A percentile compares a stretch with the other conserved stretches of the same genome.
These are phyloP conservation scores for Cubamyces lactineus DNA, from an alignment of 768 basidiomycete genomes.

Conservation along the genomic window DNA sequence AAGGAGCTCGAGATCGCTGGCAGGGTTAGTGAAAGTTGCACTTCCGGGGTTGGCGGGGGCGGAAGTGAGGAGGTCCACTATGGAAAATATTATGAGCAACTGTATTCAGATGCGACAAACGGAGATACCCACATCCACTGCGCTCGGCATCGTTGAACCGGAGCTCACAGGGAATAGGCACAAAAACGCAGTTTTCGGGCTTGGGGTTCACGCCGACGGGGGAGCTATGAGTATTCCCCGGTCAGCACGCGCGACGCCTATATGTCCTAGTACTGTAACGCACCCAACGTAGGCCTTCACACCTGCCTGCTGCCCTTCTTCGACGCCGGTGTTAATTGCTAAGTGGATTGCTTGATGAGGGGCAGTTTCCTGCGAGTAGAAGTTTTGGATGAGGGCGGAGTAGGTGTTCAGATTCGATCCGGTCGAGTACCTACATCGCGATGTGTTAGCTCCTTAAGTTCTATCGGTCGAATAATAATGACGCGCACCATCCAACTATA, in stretches of 20 bases:
- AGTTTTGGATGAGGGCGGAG: constrained; percentile 96
- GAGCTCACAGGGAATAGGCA: constrained; percentile 88
- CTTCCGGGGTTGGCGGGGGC: constrained; percentile 39
- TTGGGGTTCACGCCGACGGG: constrained; percentile 88
- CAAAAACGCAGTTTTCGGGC: constrained; percentile 93
- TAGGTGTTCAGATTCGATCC: constrained; percentile 90
- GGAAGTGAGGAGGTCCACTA: constrained; percentile 77
- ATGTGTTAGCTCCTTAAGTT: neutral
- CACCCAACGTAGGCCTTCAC: constrained; percentile 89
- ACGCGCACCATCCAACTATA: constrained; percentile 90
- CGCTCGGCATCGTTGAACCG: constrained; percentile 83
- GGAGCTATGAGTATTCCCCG: constrained; percentile 50
- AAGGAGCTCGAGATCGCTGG: constrained; percentile 75
- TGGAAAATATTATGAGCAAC: neutral
- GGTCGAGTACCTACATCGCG: constrained; percentile 81
- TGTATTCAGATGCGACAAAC: constrained; percentile 1
- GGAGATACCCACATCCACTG: constrained; percentile 69
- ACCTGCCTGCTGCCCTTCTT: constrained; percentile 62
- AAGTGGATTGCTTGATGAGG: constrained; percentile 91
- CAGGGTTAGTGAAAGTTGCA: constrained; percentile 50
- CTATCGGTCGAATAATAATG: neutral
- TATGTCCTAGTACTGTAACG: constrained; percentile 22
- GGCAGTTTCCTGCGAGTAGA: constrained; percentile 90
- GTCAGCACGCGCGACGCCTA: neutral
- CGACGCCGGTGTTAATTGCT: constrained; percentile 84